Percentiles rank a stretch among this genome's conserved stretches.
phyloP scores from a whole-genome alignment of 305 asterid species.

The Plantago lanceolata region DNA sequence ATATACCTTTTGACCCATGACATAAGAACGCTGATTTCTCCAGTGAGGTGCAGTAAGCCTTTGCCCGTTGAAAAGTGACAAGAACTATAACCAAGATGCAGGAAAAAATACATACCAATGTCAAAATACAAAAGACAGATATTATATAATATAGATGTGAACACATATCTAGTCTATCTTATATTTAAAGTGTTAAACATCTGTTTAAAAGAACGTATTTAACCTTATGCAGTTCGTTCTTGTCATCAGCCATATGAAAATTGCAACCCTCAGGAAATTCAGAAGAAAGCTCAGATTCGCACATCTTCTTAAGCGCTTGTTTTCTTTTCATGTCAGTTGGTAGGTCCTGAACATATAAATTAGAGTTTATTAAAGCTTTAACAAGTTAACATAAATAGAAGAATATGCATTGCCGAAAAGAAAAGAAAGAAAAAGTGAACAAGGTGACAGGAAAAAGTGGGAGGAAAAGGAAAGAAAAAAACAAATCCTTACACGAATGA shows the following conservation, averaged over 20 bases:
- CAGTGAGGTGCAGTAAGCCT: slow-evolving; percentile 77
- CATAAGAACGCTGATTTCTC: slow-evolving; percentile 74
- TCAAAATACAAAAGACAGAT: slow-evolving; percentile 15
- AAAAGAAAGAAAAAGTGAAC: too few relatives aligned
- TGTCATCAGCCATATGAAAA: slow-evolving; percentile 71
- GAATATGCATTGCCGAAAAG: background rate
- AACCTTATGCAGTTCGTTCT: slow-evolving; percentile 89
- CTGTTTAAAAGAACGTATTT: slow-evolving; percentile 12
- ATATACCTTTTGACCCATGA: slow-evolving; percentile 80
- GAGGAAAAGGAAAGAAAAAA: slow-evolving; percentile 14
- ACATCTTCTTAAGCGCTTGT: slow-evolving; percentile 64
- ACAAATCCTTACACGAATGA: slow-evolving; percentile 64
- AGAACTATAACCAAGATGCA: slow-evolving; percentile 46
- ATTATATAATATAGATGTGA: slow-evolving; percentile 9
- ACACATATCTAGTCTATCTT: slow-evolving; percentile 4
- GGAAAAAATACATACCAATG: slow-evolving; percentile 8
- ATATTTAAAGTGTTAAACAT: slow-evolving; percentile 6
- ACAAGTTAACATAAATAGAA: background rate
- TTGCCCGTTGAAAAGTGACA: slow-evolving; percentile 81
- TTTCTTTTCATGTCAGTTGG: slow-evolving; percentile 63
- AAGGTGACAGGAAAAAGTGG: too few relatives aligned
- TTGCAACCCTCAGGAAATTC: slow-evolving; percentile 92
- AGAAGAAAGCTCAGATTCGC: slow-evolving; percentile 58
- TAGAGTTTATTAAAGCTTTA: slow-evolving; percentile 11
- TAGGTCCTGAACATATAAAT: slow-evolving; percentile 51